Base-by-base conservation (phyloP, 208 protist species). In the Leishmania tropica region DNA sequence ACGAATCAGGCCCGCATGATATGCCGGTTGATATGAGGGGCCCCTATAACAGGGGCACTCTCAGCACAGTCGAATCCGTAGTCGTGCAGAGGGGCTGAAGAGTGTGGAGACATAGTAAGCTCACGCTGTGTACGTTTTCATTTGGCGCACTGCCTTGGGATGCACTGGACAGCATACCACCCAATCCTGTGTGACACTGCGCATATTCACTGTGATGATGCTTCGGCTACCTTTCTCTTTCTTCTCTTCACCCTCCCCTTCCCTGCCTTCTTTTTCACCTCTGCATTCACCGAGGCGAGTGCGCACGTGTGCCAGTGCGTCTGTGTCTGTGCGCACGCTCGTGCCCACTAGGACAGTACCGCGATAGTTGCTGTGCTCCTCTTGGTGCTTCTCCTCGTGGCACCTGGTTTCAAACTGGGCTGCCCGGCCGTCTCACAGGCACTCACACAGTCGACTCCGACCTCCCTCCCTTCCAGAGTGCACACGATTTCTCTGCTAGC, bases 151-250 rank as follows among this genome's bases (percentile, higher is more conserved):
- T 45, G 0, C 28, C 24, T 53, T 5, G 28, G 21, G 70, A 54
- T 74, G 28, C 24, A 11, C 35, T 31, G 24, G 54, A 11, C 40
- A 74, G 17, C 42, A 2, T 35, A 54, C 37, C 70, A 19, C 31
- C 4, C 3, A 53, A 51, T 53, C 40, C 37, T 45, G 28, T 47
- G 37, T 24, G 45, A 54, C 13, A 10, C 42, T 17, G 37, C 42
- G 40, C 70, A 74, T 13, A 54, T 17, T 51, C 51, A 21, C n/a
- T 21, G 19, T 51, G 45, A 45, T 37, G 10, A 54, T 74, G 28
- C 40, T 74, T 74, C 70, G n/a, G 2, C 70, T 10, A 74, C 70
- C 47, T 74, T 15, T 7, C 70, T 51, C 28, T 74, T 53, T 74
- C 45, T 21, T 54, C n/a, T 31, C n/a, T 47, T 28, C 19, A 21